Conservation (phyloP, 1,284 basidiomycete species). For the Blastosporella zonata region DNA sequence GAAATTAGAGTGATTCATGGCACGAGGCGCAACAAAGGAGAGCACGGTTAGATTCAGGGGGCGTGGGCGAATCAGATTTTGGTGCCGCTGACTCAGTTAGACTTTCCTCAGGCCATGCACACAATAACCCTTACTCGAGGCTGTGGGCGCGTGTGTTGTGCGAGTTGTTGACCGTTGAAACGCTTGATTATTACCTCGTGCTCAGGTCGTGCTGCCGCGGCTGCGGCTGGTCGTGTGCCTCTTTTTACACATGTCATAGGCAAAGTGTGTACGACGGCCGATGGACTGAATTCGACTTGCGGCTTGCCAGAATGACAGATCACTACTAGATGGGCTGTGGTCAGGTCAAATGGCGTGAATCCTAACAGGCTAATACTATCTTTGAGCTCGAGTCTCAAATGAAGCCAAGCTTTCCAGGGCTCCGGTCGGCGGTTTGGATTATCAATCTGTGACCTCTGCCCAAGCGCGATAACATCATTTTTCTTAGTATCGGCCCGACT, state of each 20-base stretch:
- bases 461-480: too few relatives aligned
- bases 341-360: too few relatives aligned
- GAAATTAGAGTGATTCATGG: slow-evolving; percentile 11
- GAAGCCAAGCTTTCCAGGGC: too few relatives aligned
- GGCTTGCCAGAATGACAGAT: too few relatives aligned
- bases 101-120: neutral
- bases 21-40: slow-evolving; percentile 1
- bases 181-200: neutral
- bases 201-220: neutral
- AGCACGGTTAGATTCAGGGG: neutral
- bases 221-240: neutral
- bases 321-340: too few relatives aligned
- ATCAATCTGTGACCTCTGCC: too few relatives aligned
- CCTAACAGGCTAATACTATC: too few relatives aligned
- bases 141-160: neutral
- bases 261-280: too few relatives aligned
- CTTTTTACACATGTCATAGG: neutral
- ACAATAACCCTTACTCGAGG: neutral
- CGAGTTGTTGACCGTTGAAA: neutral
- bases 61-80: neutral
- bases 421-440: too few relatives aligned
- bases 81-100: neutral
- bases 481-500: too few relatives aligned
- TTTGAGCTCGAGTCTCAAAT: too few relatives aligned
- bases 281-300: neutral